phyloP scores from a whole-genome alignment of 768 basidiomycete genomes.

The Dacryopinax primogenitus region DNA sequence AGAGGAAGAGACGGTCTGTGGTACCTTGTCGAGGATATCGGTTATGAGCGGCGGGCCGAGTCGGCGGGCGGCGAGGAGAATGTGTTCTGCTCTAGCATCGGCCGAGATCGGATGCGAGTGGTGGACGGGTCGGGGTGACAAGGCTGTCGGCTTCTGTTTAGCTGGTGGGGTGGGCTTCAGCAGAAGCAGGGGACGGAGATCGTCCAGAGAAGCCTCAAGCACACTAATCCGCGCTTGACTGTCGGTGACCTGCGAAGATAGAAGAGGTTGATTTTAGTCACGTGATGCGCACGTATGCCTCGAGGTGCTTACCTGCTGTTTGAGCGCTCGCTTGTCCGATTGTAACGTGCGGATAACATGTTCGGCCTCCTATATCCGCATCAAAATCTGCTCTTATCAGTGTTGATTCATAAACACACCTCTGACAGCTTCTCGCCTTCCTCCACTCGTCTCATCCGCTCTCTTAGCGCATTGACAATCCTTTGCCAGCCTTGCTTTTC shows the following conservation, averaged over 20 bases:
- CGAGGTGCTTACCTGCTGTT: background rate
- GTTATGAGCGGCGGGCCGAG: slow-evolving; percentile 51
- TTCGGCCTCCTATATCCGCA: background rate
- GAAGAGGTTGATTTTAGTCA: slow-evolving; percentile 12
- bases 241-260: slow-evolving; percentile 40
- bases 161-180: slow-evolving; percentile 38
- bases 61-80: slow-evolving; percentile 57
- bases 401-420: background rate
- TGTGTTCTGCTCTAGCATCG: slow-evolving; percentile 59
- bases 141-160: background rate
- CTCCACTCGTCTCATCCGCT: background rate
- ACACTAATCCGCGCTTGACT: slow-evolving; percentile 40
- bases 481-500: background rate
- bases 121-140: background rate
- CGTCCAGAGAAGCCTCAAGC: slow-evolving; percentile 51
- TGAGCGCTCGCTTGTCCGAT: background rate
- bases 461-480: background rate
- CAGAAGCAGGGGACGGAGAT: slow-evolving; percentile 54
- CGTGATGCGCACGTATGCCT: background rate
- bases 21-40: slow-evolving; percentile 40
- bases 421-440: background rate
- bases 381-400: background rate
- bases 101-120: slow-evolving; percentile 21
- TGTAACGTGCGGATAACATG: background rate
- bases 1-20: slow-evolving; percentile 20